A percentile compares a stretch with the other conserved stretches of the same genome.
These are phyloP conservation scores for Solanum chilense DNA, from an alignment of 257 asterid species.

Conservation along the genomic window DNA sequence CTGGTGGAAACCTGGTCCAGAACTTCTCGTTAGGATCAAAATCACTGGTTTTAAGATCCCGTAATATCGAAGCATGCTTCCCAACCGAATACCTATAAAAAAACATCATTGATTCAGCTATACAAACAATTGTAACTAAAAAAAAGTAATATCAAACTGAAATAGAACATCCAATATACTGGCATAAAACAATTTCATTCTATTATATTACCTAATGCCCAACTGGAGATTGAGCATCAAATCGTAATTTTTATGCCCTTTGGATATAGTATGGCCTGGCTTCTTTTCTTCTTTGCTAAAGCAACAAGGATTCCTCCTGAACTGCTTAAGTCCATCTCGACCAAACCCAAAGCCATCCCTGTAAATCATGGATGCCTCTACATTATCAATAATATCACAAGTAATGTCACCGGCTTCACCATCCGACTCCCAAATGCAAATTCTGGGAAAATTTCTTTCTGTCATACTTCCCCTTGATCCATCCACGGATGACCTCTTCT, in stretches of 20 bases:
- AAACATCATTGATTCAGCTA: neutral
- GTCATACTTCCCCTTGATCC: constrained; percentile 27
- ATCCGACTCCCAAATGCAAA: constrained; percentile 96
- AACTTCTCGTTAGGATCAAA: constrained; percentile 62
- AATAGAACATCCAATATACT: neutral
- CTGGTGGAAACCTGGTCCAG: constrained; percentile 53
- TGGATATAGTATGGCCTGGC: constrained; percentile 74
- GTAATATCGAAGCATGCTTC: constrained; percentile 34
- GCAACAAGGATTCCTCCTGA: constrained; percentile 59
- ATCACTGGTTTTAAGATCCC: constrained; percentile 39
- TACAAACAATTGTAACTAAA: neutral
- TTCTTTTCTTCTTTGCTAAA: constrained; percentile 69
- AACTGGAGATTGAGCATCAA: constrained; percentile 95
- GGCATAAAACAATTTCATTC: neutral
- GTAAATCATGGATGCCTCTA: constrained; percentile 68
- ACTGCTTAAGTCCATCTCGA: constrained; percentile 50
- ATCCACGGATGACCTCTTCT: constrained; percentile 62
- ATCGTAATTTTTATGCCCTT: constrained; percentile 91
- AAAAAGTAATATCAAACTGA: neutral
- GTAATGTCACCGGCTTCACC: constrained; percentile 97
- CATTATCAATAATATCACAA: constrained; percentile 82
- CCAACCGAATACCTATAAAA: constrained; percentile 46
- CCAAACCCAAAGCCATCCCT: constrained; percentile 45
- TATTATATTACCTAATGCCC: constrained; percentile 64
- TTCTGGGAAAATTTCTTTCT: constrained; percentile 66